Percentiles rank a stretch among this genome's conserved stretches.
These are phyloP conservation scores for Hymenoscyphus infarciens DNA, from an alignment of 2,329 filamentous ascomycete species.

Conservation along the genomic window DNA sequence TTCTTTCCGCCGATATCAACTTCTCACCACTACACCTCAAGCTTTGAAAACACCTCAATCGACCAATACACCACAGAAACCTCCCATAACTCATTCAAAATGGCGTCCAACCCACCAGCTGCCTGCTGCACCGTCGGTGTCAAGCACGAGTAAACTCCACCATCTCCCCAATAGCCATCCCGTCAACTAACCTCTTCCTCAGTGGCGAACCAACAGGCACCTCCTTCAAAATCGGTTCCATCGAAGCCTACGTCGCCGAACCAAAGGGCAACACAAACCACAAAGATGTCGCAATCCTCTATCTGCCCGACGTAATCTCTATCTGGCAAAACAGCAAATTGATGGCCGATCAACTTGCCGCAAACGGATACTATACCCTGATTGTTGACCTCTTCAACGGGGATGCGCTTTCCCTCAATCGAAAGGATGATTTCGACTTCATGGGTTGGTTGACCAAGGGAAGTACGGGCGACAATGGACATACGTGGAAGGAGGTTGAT, in stretches of 20 bases:
- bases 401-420: slow-evolving; percentile 54
- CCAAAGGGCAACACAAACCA: slow-evolving; percentile 28
- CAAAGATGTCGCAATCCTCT: slow-evolving; percentile 34
- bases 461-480: slow-evolving; percentile 33
- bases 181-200: not conserved
- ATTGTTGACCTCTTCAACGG: slow-evolving; percentile 70
- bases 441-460: slow-evolving; percentile 45
- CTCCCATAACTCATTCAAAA: slow-evolving; percentile 16
- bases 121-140: slow-evolving; percentile 35
- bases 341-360: slow-evolving; percentile 71
- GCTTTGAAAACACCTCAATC: not conserved
- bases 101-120: slow-evolving; percentile 36
- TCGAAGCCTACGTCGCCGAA: slow-evolving; percentile 34
- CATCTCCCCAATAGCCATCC: not conserved
- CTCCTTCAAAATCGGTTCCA: slow-evolving; percentile 30
- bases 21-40: not conserved
- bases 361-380: slow-evolving; percentile 52
- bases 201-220: slow-evolving; percentile 33
- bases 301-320: slow-evolving; percentile 33
- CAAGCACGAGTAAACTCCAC: slow-evolving; percentile 31
- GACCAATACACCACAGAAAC: not conserved
- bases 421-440: slow-evolving; percentile 43
- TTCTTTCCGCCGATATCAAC: not conserved
- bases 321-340: slow-evolving; percentile 55
- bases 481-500: slow-evolving; percentile 31